A percentile compares a stretch with the other conserved stretches of the same genome.
Evolutionary conservation across 108 stramenopile species (phyloP).

Genomic region (Conticribra weissflogii): DNA sequence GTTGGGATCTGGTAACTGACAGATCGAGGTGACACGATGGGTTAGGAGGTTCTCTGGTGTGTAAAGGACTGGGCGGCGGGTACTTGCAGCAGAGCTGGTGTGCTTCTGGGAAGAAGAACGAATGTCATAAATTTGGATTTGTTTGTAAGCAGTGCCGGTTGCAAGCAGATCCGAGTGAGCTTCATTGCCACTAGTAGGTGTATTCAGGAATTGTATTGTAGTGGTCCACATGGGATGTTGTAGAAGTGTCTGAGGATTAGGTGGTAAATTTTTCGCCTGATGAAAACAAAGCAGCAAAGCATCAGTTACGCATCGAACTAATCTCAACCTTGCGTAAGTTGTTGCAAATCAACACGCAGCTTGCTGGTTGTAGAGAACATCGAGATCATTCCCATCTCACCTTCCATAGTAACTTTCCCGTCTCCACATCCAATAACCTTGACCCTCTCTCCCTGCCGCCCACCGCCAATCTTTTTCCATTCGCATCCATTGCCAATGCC

Average conservation of each 20-base stretch:
- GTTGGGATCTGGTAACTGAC: conserved; percentile 52
- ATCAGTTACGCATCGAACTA: too few species aligned
- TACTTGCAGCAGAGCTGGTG: neutral
- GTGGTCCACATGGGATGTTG: conserved; percentile 86
- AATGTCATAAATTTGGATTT: conserved; percentile 83
- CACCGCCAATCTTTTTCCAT: conserved; percentile 51
- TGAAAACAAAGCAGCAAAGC: too few species aligned
- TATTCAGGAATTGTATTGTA: conserved; percentile 56
- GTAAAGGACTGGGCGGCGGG: conserved; percentile 65
- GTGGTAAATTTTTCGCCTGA: conserved; percentile 82
- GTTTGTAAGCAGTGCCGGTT: conserved; percentile 79
- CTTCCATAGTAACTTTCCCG: conserved; percentile 68
- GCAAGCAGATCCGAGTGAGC: conserved; percentile 54
- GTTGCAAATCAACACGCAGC: too few species aligned
- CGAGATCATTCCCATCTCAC: too few species aligned
- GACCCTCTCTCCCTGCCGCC: conserved; percentile 83
- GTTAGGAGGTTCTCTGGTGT: conserved; percentile 61
- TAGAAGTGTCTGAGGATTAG: conserved; percentile 84
- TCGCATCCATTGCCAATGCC: conserved; percentile 54
- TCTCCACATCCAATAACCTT: conserved; percentile 64
- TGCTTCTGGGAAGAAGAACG: conserved; percentile 47
- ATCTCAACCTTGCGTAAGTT: too few species aligned
- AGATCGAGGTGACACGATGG: conserved; percentile 74
- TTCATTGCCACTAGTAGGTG: conserved; percentile 8
- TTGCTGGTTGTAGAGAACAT: too few species aligned